A percentile compares a stretch with the other conserved stretches of the same genome.
Conservation (phyloP, 179 eudicot species). For the Corrigiola litoralis region DNA sequence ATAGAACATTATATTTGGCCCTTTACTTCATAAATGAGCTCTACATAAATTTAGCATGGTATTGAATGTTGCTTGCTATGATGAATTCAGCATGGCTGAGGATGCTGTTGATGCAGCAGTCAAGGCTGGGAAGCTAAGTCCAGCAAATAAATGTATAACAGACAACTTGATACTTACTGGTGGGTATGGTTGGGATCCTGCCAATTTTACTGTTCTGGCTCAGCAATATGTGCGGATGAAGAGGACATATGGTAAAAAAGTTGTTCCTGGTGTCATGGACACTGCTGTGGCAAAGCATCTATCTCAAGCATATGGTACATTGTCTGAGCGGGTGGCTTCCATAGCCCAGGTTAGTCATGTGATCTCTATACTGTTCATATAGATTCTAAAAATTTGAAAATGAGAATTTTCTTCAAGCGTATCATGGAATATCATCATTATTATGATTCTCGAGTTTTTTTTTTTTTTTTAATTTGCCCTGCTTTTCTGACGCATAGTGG, state of each 20-base stretch:
- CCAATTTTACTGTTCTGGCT: conserved; percentile 77
- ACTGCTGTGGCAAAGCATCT: conserved; percentile 89
- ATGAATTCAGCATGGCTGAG: conserved; percentile 87
- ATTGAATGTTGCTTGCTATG: background rate
- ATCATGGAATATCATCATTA: too few species aligned
- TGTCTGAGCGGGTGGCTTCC: conserved; percentile 77
- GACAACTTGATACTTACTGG: conserved; percentile 62
- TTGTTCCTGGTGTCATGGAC: conserved; percentile 89
- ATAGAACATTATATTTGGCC: too few species aligned
- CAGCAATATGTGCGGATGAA: conserved; percentile 87
- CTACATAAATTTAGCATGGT: background rate
- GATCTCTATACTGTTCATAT: background rate
- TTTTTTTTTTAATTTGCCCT: background rate
- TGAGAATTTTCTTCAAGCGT: too few species aligned
- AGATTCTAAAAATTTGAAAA: too few species aligned
- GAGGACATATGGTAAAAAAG: conserved; percentile 53
- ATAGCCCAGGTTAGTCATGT: conserved; percentile 69
- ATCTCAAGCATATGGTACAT: conserved; percentile 80
- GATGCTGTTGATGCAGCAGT: conserved; percentile 94
- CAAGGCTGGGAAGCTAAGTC: conserved; percentile 66
- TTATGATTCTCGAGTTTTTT: background rate
- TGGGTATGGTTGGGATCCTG: conserved; percentile 86
- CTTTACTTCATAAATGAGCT: background rate
- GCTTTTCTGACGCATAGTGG: background rate
- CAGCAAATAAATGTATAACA: conserved; percentile 60